Evolutionary conservation across 495 filamentous ascomycete genomes (phyloP).

Genomic region (Penicillium alfredii): DNA sequence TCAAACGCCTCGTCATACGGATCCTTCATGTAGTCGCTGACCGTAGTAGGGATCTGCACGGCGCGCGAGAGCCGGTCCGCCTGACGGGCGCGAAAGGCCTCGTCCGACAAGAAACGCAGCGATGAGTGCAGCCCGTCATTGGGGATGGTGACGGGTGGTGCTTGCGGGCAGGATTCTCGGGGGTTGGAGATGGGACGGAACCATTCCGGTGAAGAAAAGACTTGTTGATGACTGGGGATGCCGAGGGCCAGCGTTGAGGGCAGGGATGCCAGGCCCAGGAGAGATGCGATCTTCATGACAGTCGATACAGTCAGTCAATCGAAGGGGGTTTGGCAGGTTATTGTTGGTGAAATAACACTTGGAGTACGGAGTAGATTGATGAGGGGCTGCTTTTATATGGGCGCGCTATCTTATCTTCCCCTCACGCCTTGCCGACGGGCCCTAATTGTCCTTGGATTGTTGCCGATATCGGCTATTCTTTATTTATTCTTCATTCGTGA

Average conservation of each 20-base stretch:
- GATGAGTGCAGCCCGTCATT: conserved; percentile 27
- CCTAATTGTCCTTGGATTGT: too few relatives aligned
- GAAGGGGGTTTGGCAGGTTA: too few relatives aligned
- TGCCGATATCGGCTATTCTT: too few relatives aligned
- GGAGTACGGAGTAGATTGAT: too few relatives aligned
- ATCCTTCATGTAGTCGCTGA: conserved; percentile 30
- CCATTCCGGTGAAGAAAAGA: conserved; percentile 11
- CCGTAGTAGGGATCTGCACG: conserved; percentile 33
- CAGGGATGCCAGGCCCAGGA: conserved; percentile 17
- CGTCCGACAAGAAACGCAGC: conserved; percentile 27
- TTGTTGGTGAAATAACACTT: too few relatives aligned
- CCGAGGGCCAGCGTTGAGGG: conserved; percentile 21
- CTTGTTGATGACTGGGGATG: conserved; percentile 20
- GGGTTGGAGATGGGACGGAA: conserved; percentile 3
- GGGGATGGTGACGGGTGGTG: conserved; percentile 19
- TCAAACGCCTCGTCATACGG: conserved; percentile 33
- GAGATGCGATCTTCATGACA: too few relatives aligned
- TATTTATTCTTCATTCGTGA: too few relatives aligned
- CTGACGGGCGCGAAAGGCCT: conserved; percentile 27
- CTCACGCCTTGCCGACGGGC: too few relatives aligned
- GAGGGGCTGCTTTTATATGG: too few relatives aligned
- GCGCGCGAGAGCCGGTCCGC: conserved; percentile 31
- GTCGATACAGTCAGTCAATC: too few relatives aligned
- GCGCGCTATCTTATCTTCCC: too few relatives aligned
- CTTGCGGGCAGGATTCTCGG: conserved; percentile 29